Percentiles rank a stretch among this genome's conserved stretches.
phyloP scores from a whole-genome alignment of 352 stramenopile species.

The Phytophthora vignae region DNA sequence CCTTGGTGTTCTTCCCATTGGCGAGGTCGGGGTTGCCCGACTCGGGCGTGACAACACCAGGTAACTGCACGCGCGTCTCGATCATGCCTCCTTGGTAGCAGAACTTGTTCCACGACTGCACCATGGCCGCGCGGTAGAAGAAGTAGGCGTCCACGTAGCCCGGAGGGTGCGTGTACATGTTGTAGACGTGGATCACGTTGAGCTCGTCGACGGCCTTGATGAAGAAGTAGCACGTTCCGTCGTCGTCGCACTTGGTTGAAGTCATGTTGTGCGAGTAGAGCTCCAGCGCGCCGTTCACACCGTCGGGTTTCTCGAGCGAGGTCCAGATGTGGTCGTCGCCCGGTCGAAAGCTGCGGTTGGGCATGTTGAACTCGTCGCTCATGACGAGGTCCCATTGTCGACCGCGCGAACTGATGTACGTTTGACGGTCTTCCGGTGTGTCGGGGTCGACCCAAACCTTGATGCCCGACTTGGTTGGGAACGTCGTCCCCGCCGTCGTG shows the following conservation, averaged over 20 bases:
- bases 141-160: constrained; percentile 48
- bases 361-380: constrained; percentile 95
- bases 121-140: constrained; percentile 77
- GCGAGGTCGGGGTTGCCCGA: constrained; percentile 57
- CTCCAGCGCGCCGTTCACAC: constrained; percentile 89
- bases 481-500: constrained; percentile 10
- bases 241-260: constrained; percentile 52
- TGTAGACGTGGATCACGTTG: constrained; percentile 55
- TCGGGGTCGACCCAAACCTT: constrained; percentile 58
- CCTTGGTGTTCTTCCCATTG: constrained; percentile 28
- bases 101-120: constrained; percentile 96
- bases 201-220: constrained; percentile 51
- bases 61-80: constrained; percentile 89
- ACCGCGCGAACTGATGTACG: constrained; percentile 35
- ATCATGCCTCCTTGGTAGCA: constrained; percentile 95
- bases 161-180: constrained; percentile 59
- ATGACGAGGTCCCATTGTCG: constrained; percentile 79
- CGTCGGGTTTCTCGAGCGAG: constrained; percentile 93
- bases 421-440: constrained; percentile 31
- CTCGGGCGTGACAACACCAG: constrained; percentile 66
- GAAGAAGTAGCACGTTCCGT: constrained; percentile 53
- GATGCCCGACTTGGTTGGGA: constrained; percentile 50
- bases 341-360: constrained; percentile 88
- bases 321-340: constrained; percentile 95
- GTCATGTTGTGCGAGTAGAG: constrained; percentile 91